phyloP scores from a whole-genome alignment of 1,139 yeast genomes.

The Geotrichum fermentans region DNA sequence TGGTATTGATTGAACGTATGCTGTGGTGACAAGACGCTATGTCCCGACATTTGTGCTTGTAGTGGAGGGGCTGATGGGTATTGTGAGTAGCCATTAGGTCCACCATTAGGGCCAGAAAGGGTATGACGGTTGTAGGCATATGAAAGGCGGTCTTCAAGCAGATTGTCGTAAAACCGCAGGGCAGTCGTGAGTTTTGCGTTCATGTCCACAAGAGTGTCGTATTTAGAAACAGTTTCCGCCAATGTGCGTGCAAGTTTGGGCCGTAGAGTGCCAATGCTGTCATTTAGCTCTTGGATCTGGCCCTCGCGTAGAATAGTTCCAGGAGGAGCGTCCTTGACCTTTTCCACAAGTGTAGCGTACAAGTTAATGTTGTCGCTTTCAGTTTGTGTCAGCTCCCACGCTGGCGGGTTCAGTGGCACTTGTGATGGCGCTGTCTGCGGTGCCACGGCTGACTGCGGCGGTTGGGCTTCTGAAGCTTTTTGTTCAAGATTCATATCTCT shows the following conservation, averaged over 20 bases:
- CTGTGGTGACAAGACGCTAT: not conserved
- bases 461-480: conserved; percentile 20
- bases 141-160: conserved; percentile 63
- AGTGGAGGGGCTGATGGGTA: conserved; percentile 11
- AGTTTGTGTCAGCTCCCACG: conserved; percentile 45
- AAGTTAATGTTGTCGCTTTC: conserved; percentile 68
- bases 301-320: conserved; percentile 58
- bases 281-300: conserved; percentile 58
- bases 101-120: conserved; percentile 3
- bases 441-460: conserved; percentile 21
- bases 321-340: conserved; percentile 47
- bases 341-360: conserved; percentile 62
- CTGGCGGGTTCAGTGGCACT: conserved; percentile 17
- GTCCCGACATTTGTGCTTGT: conserved; percentile 6
- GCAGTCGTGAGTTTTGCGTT: conserved; percentile 80
- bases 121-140: conserved; percentile 42
- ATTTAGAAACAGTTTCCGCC: conserved; percentile 57
- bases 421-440: conserved; percentile 24
- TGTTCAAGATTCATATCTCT: conserved; percentile 52
- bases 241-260: conserved; percentile 72
- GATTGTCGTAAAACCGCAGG: conserved; percentile 69
- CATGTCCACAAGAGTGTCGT: conserved; percentile 69
- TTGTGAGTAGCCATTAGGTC: conserved; percentile 2
- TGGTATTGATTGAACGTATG: conserved; percentile 4
- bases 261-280: conserved; percentile 58